These are phyloP conservation scores for Grifola frondosa DNA, from an alignment of 1,284 basidiomycete species.

Conservation along the genomic window DNA sequence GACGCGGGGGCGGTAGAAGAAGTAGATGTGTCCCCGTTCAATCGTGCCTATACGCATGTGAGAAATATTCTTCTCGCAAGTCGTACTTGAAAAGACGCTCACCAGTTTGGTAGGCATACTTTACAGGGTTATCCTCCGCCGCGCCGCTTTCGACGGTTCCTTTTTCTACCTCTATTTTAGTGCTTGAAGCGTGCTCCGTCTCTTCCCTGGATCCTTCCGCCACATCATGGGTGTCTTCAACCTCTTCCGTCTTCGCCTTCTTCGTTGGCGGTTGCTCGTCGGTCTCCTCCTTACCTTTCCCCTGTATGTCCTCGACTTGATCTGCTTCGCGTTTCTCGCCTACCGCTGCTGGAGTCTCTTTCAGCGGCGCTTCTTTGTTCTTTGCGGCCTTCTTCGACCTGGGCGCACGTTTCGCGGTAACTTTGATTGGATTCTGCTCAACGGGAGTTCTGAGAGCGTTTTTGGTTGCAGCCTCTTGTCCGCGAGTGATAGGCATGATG, in stretches of 20 bases:
- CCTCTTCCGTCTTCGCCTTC: slow-evolving; percentile 22
- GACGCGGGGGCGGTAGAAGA: slow-evolving; percentile 67
- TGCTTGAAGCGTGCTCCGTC: neutral
- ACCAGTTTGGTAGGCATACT: slow-evolving; percentile 26
- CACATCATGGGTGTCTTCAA: slow-evolving; percentile 5
- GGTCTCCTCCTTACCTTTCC: slow-evolving; percentile 10
- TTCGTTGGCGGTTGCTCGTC: slow-evolving; percentile 17
- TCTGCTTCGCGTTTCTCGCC: slow-evolving; percentile 18
- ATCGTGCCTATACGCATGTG: slow-evolving; percentile 40
- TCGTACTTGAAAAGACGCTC: slow-evolving; percentile 2
- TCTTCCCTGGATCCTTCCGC: slow-evolving; percentile 6
- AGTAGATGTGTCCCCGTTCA: slow-evolving; percentile 64
- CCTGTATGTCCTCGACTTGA: slow-evolving; percentile 1
- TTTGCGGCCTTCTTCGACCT: slow-evolving; percentile 15
- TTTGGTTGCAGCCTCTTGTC: slow-evolving; percentile 31
- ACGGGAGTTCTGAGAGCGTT: neutral
- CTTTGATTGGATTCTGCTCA: neutral
- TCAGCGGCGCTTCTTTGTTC: slow-evolving; percentile 5
- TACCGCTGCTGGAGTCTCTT: slow-evolving; percentile 5
- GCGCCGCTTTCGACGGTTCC: too few species aligned
- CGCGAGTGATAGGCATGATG: slow-evolving; percentile 35
- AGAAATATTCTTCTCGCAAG: neutral
- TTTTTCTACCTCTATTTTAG: slow-evolving; percentile 2
- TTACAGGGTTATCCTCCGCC: slow-evolving; percentile 8
- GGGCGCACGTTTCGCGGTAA: slow-evolving; percentile 7